phyloP scores from a whole-genome alignment of 768 basidiomycete species.

The Kwoniella heveanensis region DNA sequence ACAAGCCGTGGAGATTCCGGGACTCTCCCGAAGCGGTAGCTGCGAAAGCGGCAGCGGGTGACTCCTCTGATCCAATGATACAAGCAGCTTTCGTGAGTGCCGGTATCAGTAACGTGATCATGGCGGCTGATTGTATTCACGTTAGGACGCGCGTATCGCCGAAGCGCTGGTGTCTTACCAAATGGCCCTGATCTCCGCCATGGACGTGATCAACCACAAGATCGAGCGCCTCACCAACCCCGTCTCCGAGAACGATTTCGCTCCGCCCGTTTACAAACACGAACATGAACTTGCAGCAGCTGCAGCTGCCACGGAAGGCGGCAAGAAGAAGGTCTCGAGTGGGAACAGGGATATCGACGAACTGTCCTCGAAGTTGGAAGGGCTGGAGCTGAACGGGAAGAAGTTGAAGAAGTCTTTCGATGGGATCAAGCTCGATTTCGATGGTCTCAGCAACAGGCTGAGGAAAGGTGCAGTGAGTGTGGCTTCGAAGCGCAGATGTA shows the following conservation, averaged over 20 bases:
- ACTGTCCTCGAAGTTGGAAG: slow-evolving; percentile 28
- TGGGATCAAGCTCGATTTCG: slow-evolving; percentile 29
- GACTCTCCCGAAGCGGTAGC: slow-evolving; percentile 50
- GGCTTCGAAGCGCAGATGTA: neutral
- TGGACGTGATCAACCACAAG: slow-evolving; percentile 42
- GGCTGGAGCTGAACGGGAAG: slow-evolving; percentile 19
- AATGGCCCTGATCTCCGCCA: slow-evolving; percentile 45
- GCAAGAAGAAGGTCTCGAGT: slow-evolving; percentile 19
- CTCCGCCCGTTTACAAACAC: slow-evolving; percentile 11
- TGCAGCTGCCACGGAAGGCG: slow-evolving; percentile 7
- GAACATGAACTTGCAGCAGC: slow-evolving; percentile 11
- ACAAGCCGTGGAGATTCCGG: slow-evolving; percentile 51
- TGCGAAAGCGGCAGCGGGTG: slow-evolving; percentile 30
- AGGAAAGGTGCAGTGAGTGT: slow-evolving; percentile 30
- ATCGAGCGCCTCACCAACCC: slow-evolving; percentile 31
- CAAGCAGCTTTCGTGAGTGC: slow-evolving; percentile 25
- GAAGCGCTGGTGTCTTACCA: slow-evolving; percentile 55
- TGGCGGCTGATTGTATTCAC: too few species aligned
- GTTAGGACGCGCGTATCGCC: slow-evolving; percentile 49
- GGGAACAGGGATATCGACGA: slow-evolving; percentile 33
- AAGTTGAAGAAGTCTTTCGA: slow-evolving; percentile 32
- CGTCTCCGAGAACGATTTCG: slow-evolving; percentile 14
- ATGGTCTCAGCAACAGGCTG: slow-evolving; percentile 17
- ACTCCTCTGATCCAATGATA: slow-evolving; percentile 9
- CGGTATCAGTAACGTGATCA: too few species aligned